Base-by-base conservation (phyloP, 495 filamentous ascomycete species). In the Penicillium verhagenii region DNA sequence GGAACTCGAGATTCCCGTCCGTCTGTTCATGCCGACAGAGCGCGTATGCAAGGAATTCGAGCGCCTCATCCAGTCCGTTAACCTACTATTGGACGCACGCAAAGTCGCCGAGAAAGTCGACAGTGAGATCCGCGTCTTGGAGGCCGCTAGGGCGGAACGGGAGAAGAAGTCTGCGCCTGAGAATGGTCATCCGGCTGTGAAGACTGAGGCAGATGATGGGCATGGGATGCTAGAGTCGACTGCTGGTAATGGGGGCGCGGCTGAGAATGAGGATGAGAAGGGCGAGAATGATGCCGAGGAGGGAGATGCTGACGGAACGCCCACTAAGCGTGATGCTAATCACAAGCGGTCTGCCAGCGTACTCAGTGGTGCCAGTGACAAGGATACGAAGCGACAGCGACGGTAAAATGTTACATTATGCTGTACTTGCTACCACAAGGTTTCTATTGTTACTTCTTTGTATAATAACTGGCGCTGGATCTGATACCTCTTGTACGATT, bases 31-130 rank as follows among this genome's bases (percentile, higher is more conserved):
- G 86, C 92, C 93, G 1, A 97, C 95, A 1, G 82, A 83, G 16
- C 81, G 80, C 1, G 90, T 96, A 1, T 86, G 87, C 39, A 85
- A 85, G 60, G 84, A 85, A 58, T 96, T 92, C 65, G 94, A 97
- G 72, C 75, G 79, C 50, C 77, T 98, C 31, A 85, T 96, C 54
- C 75, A 72, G 21, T 82, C 83, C 14, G 90, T 98, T 40, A 82
- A 86, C 28, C 66, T 80, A 11, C 71, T 98, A 16, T 78, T 98
- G 1, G 94, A 98, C 58, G 76, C 88, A 10, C 77, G 90, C 51
- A 97, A 96, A 72, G 69, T 91, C 9, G 74, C 80, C 5, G 94
- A 98, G 69, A 96, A 95, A 71, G 72, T 96, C 0, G 89, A 92
- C 48, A 84, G 82, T 11, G 94, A 98, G 73, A 83, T 95, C 49